Conservation (phyloP, 1,139 yeast species). For the Debaryomyces sp. region DNA sequence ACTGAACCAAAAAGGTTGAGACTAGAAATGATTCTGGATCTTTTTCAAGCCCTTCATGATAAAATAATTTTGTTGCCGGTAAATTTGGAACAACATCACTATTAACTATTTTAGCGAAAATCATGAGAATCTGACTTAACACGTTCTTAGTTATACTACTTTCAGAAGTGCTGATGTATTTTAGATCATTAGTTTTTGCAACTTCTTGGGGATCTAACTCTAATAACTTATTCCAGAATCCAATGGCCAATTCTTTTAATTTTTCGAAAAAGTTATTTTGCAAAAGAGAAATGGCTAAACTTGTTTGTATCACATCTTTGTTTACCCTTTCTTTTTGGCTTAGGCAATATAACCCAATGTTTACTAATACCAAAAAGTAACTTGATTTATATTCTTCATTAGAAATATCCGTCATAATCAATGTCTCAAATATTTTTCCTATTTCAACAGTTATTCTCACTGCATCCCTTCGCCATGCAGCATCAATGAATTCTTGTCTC, state of each 20-base stretch:
- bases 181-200: constrained; percentile 32
- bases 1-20: constrained; percentile 42
- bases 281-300: constrained; percentile 49
- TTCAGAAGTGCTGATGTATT: constrained; percentile 36
- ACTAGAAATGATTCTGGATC: constrained; percentile 24
- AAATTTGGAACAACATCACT: constrained; percentile 25
- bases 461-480: constrained; percentile 38
- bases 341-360: constrained; percentile 29
- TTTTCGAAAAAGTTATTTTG: constrained; percentile 47
- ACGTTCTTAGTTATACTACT: constrained; percentile 45
- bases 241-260: constrained; percentile 25
- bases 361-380: constrained; percentile 33
- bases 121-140: constrained; percentile 41
- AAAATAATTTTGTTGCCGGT: constrained; percentile 29
- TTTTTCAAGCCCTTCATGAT: constrained; percentile 24
- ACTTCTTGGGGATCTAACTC: constrained; percentile 22
- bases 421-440: constrained; percentile 30
- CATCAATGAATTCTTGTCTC: constrained; percentile 42
- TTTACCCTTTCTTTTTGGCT: constrained; percentile 32
- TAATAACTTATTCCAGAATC: constrained; percentile 24
- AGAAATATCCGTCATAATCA: constrained; percentile 26
- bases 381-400: constrained; percentile 22
- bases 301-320: constrained; percentile 38
- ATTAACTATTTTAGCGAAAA: constrained; percentile 42
- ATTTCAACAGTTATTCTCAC: constrained; percentile 45